A percentile compares a stretch with the other conserved stretches of the same genome.
Conservation (phyloP, 108 stramenopile species). For the Cyclotella distinguenda region DNA sequence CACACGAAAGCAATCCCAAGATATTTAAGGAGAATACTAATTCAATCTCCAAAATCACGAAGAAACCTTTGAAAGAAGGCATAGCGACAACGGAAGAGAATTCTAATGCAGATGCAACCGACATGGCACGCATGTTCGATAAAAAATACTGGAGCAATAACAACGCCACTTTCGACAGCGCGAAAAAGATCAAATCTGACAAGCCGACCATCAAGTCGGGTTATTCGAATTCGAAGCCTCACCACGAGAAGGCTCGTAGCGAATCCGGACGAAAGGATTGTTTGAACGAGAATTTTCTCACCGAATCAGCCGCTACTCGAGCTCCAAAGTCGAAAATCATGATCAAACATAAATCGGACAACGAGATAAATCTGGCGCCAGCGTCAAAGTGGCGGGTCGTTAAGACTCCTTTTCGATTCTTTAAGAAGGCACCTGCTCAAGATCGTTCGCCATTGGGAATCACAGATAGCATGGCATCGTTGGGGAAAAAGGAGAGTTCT, state of each 20-base stretch:
- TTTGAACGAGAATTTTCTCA: conserved; percentile 25
- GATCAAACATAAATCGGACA: no score
- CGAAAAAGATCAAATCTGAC: neutral
- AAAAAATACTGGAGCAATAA: neutral
- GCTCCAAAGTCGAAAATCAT: no score
- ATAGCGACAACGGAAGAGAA: neutral
- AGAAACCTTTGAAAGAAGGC: neutral
- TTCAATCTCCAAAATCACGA: conserved; percentile 3
- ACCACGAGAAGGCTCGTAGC: neutral
- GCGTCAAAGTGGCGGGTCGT: neutral
- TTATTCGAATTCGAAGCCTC: neutral
- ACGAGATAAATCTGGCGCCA: no score
- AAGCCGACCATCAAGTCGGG: neutral
- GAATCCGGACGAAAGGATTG: conserved; percentile 23
- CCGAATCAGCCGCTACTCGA: neutral
- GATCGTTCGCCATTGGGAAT: neutral
- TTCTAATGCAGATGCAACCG: neutral
- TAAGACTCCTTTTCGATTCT: neutral
- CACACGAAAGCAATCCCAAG: no score
- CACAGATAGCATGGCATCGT: neutral
- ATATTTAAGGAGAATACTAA: no score
- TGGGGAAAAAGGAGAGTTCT: neutral
- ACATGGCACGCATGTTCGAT: conserved; percentile 1
- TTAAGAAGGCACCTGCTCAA: neutral
- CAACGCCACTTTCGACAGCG: neutral